A percentile compares a stretch with the other conserved stretches of the same genome.
These are phyloP conservation scores for Raddia guianensis DNA, from an alignment of 176 grass and related monocot genomes.

Conservation along the genomic window DNA sequence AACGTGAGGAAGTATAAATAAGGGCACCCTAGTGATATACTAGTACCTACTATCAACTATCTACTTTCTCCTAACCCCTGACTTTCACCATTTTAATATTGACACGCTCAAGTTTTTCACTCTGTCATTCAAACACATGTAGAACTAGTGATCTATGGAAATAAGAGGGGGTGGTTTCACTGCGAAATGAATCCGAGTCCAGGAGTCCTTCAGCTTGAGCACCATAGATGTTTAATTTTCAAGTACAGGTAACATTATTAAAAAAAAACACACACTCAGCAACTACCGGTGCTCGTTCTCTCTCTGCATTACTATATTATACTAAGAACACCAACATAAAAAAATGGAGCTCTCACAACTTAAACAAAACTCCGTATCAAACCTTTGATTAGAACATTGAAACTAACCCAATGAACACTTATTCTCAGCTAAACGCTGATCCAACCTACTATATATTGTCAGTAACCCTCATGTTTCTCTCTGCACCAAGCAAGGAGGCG, in stretches of 20 bases:
- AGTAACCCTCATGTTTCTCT: constrained; percentile 17
- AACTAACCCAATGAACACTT: constrained; percentile 34
- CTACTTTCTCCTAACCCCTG: background rate
- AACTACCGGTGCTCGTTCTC: background rate
- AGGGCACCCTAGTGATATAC: background rate
- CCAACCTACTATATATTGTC: constrained; percentile 50
- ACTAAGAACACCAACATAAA: constrained; percentile 36
- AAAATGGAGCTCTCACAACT: background rate
- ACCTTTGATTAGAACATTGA: constrained; percentile 50
- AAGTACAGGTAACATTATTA: background rate
- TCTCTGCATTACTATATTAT: constrained; percentile 39
- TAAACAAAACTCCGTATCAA: constrained; percentile 43
- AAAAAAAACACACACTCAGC: background rate
- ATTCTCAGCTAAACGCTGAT: constrained; percentile 7
- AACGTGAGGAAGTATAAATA: background rate
- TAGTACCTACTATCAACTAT: background rate
- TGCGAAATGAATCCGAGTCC: background rate
- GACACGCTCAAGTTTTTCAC: background rate
- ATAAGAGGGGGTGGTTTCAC: background rate
- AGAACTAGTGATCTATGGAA: background rate
- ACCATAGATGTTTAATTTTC: background rate
- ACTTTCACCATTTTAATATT: background rate
- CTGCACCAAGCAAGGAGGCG: constrained; percentile 29
- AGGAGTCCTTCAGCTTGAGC: background rate
- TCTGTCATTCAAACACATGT: background rate